Evolutionary conservation across 352 stramenopile genomes (phyloP).

Genomic region (Phytophthora uliginosa): DNA sequence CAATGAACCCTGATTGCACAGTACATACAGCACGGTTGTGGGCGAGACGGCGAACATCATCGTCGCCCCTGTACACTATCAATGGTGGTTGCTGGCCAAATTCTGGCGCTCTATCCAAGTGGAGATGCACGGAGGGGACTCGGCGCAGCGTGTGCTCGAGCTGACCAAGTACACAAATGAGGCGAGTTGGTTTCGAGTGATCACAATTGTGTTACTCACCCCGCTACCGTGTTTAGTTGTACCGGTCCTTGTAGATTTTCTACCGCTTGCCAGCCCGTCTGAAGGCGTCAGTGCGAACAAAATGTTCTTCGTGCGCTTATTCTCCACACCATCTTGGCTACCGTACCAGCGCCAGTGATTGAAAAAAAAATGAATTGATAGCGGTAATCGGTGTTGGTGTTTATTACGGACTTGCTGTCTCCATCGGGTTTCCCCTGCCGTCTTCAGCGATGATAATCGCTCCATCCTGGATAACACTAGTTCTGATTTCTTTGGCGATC

Average conservation of each 20-base stretch:
- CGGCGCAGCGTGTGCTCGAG: not conserved
- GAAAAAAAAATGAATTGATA: slow-evolving; percentile 1
- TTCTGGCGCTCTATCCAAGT: slow-evolving; percentile 26
- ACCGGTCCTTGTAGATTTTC: slow-evolving; percentile 20
- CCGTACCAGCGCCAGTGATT: not conserved
- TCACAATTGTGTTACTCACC: slow-evolving; percentile 15
- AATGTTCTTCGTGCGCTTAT: slow-evolving; percentile 24
- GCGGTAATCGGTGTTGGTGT: not conserved
- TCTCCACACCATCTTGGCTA: slow-evolving; percentile 18
- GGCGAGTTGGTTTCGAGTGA: slow-evolving; percentile 2
- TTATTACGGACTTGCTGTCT: not conserved
- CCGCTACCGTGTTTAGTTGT: slow-evolving; percentile 27
- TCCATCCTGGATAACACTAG: slow-evolving; percentile 5
- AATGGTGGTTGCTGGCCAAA: not conserved
- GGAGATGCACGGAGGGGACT: slow-evolving; percentile 25
- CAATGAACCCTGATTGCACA: not conserved
- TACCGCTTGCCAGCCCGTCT: slow-evolving; percentile 10
- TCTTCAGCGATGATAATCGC: slow-evolving; percentile 14
- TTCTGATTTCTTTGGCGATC: not conserved
- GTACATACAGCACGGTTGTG: too few relatives aligned
- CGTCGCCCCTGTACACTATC: too few relatives aligned
- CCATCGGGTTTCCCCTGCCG: slow-evolving; percentile 11
- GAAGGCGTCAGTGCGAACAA: slow-evolving; percentile 15
- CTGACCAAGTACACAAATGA: slow-evolving; percentile 2
- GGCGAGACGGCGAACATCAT: too few relatives aligned